These are phyloP conservation scores for Metarhizium album DNA, from an alignment of 2,329 filamentous ascomycete species.

Conservation along the genomic window DNA sequence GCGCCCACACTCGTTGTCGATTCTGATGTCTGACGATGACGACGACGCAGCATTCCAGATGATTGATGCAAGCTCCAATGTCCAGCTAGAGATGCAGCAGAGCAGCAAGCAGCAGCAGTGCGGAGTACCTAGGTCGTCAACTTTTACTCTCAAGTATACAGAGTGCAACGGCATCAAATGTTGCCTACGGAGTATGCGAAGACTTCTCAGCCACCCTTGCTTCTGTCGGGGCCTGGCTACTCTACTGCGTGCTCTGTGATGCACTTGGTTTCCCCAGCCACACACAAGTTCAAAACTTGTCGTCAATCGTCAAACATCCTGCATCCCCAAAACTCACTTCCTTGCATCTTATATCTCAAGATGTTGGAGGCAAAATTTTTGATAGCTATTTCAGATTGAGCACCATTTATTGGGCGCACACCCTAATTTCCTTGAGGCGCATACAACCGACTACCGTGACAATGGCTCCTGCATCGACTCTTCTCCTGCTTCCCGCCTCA, in stretches of 20 bases:
- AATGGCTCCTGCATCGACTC: slow-evolving; percentile 3
- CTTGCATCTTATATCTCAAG: neutral
- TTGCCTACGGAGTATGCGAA: no score
- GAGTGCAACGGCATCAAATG: no score
- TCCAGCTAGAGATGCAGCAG: no score
- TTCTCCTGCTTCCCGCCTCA: slow-evolving; percentile 5
- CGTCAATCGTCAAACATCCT: neutral
- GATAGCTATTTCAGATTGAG: neutral
- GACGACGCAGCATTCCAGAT: no score
- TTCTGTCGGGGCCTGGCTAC: neutral
- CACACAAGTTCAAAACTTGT: no score
- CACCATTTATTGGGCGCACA: neutral
- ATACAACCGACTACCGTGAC: neutral
- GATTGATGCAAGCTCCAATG: no score
- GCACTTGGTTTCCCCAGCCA: neutral
- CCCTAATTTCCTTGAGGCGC: neutral
- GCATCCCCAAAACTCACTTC: neutral
- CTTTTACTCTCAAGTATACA: no score
- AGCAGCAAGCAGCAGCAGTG: no score
- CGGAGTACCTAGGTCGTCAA: no score
- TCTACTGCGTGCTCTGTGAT: neutral
- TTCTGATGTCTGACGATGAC: no score
- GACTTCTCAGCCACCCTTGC: neutral
- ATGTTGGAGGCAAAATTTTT: neutral
- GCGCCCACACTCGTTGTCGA: no score